phyloP scores from a whole-genome alignment of 768 basidiomycete species.

The Pisolithus albus region DNA sequence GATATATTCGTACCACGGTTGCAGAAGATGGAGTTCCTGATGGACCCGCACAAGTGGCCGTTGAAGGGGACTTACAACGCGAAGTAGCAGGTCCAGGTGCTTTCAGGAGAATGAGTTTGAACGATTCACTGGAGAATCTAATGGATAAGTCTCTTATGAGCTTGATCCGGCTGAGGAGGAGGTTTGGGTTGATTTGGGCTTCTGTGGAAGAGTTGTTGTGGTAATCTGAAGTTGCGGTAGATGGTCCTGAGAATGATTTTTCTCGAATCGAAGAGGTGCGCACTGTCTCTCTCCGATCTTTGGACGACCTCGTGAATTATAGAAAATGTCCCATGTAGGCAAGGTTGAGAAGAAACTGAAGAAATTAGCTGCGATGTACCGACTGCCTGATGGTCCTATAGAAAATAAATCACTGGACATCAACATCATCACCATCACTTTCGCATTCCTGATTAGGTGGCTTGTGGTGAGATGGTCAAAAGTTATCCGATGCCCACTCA shows the following conservation, averaged over 20 bases:
- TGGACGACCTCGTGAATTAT: not conserved
- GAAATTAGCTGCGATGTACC: conserved; percentile 32
- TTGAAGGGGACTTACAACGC: not conserved
- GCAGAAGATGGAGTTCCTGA: conserved; percentile 33
- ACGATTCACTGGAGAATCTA: conserved; percentile 53
- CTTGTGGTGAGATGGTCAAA: conserved; percentile 38
- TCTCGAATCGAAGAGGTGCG: conserved; percentile 26
- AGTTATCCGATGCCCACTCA: not conserved
- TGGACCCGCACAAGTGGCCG: not conserved
- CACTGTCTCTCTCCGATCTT: not conserved
- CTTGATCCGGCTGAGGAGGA: conserved; percentile 44
- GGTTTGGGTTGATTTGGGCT: conserved; percentile 59
- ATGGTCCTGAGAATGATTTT: conserved; percentile 34
- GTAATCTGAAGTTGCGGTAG: conserved; percentile 41
- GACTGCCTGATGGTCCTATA: conserved; percentile 54
- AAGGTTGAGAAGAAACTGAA: conserved; percentile 37
- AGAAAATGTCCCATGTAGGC: conserved; percentile 32
- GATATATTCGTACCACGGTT: conserved; percentile 37
- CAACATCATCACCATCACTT: conserved; percentile 58
- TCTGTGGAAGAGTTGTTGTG: conserved; percentile 52
- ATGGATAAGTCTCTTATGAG: conserved; percentile 51
- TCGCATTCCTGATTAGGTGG: conserved; percentile 58
- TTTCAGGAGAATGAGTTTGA: conserved; percentile 60
- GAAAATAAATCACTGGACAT: conserved; percentile 28
- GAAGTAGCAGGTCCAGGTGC: conserved; percentile 34